These are phyloP conservation scores for Sugiyamaella lignohabitans DNA, from an alignment of 805 yeast species.

Conservation along the genomic window DNA sequence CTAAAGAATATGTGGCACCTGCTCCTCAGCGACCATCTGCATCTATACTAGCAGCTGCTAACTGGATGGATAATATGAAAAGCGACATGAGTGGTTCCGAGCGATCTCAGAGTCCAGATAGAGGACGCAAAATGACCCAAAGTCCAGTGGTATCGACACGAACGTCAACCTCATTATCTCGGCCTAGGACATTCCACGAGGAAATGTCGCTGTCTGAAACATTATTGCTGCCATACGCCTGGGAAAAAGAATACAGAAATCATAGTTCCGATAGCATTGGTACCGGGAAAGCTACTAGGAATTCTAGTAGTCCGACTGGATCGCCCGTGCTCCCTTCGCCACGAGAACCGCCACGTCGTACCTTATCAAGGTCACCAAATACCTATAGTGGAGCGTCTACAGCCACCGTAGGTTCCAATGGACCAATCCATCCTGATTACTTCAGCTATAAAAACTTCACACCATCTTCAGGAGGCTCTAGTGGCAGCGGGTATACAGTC, in stretches of 20 bases:
- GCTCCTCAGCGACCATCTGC: not conserved
- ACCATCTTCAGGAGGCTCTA: not conserved
- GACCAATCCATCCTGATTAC: too few relatives aligned
- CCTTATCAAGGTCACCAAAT: not conserved
- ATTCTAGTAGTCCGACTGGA: not conserved
- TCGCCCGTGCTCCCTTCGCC: not conserved
- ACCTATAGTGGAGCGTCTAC: too few relatives aligned
- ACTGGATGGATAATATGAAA: not conserved
- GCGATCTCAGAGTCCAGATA: constrained; percentile 6
- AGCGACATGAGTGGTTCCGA: not conserved
- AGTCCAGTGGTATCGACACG: not conserved
- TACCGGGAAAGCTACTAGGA: not conserved
- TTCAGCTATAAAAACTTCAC: too few relatives aligned
- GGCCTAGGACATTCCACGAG: not conserved
- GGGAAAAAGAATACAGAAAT: constrained; percentile 6
- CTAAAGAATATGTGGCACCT: not conserved
- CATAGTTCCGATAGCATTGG: constrained; percentile 5
- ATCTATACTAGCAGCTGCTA: not conserved
- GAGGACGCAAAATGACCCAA: not conserved
- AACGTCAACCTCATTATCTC: not conserved
- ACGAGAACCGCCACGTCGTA: not conserved
- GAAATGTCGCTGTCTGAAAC: constrained; percentile 2
- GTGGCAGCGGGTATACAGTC: not conserved
- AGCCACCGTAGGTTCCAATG: too few relatives aligned
- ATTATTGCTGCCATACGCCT: constrained; percentile 3